Evolutionary conservation across 768 basidiomycete genomes (phyloP).

Genomic region (Coprinopsis cinerea): DNA sequence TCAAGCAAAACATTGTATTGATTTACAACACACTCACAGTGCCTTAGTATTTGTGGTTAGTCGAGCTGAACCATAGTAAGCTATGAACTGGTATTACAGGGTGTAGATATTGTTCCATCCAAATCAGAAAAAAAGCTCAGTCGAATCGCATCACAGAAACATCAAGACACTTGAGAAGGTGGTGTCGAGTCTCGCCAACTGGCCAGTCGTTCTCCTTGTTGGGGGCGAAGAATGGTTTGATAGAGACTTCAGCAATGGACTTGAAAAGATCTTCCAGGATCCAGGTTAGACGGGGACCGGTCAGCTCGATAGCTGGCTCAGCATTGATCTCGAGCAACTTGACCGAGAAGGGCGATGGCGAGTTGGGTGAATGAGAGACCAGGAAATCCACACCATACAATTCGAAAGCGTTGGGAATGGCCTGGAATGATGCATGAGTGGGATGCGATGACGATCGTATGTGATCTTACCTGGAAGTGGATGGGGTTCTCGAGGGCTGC

Average conservation of each 20-base stretch:
- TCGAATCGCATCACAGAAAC: constrained; percentile 35
- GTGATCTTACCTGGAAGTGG: constrained; percentile 68
- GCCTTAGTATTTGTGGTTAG: too few species aligned
- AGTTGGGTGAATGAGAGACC: constrained; percentile 40
- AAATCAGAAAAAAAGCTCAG: not conserved
- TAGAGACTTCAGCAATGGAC: constrained; percentile 59
- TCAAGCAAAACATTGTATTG: too few species aligned
- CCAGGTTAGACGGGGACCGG: constrained; percentile 76
- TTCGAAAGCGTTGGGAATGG: constrained; percentile 89
- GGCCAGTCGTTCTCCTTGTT: constrained; percentile 29
- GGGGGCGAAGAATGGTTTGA: constrained; percentile 57
- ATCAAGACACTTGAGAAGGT: constrained; percentile 67
- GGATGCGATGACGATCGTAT: not conserved
- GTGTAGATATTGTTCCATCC: too few species aligned
- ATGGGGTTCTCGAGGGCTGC: constrained; percentile 79
- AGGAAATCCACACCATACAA: constrained; percentile 94
- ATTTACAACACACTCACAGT: too few species aligned
- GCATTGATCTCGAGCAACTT: constrained; percentile 89
- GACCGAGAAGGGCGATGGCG: constrained; percentile 40
- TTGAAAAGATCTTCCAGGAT: constrained; percentile 78
- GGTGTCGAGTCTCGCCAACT: constrained; percentile 45
- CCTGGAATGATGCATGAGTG: constrained; percentile 32
- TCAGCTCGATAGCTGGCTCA: constrained; percentile 93
- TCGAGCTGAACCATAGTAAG: too few species aligned
- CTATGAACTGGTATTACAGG: too few species aligned